Evolutionary conservation across 164 flowering plant genomes (phyloP).

Genomic region (Saururus chinensis): DNA sequence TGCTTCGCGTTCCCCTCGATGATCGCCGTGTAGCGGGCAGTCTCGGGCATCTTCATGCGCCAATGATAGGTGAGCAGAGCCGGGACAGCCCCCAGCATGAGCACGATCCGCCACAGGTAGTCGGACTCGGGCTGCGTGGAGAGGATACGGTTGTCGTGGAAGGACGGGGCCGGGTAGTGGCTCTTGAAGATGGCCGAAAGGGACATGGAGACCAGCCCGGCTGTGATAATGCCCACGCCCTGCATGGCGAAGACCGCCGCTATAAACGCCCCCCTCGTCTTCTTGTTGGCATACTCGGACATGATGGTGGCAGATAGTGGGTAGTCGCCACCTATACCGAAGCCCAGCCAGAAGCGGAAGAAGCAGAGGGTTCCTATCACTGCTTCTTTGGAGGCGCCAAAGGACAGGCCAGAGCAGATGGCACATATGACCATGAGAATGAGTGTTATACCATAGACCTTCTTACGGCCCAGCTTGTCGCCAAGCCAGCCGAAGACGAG

Average conservation of each 20-base stretch:
- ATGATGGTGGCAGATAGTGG: slow-evolving; percentile 53
- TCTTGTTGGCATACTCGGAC: slow-evolving; percentile 46
- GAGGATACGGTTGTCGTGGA: background rate
- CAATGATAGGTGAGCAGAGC: slow-evolving; percentile 65
- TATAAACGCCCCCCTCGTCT: slow-evolving; percentile 40
- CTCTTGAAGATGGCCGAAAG: slow-evolving; percentile 25
- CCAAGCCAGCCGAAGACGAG: slow-evolving; percentile 43
- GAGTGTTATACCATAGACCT: slow-evolving; percentile 43
- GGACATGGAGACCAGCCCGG: slow-evolving; percentile 38
- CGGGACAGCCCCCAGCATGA: slow-evolving; percentile 67
- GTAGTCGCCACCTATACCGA: slow-evolving; percentile 45
- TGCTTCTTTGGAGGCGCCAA: slow-evolving; percentile 19
- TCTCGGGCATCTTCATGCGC: slow-evolving; percentile 82
- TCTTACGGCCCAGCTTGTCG: slow-evolving; percentile 46
- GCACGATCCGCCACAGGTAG: slow-evolving; percentile 56
- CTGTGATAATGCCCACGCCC: slow-evolving; percentile 48
- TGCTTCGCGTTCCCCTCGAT: slow-evolving; percentile 54
- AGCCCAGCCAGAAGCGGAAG: slow-evolving; percentile 57
- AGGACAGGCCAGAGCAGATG: slow-evolving; percentile 41
- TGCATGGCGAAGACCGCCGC: slow-evolving; percentile 58
- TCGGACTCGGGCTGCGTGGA: slow-evolving; percentile 41
- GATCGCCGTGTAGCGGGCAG: slow-evolving; percentile 77
- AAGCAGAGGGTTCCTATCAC: slow-evolving; percentile 43
- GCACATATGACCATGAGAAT: slow-evolving; percentile 42
- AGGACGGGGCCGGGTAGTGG: slow-evolving; percentile 11